These are phyloP conservation scores for Picochlorum sp. DNA, from an alignment of 139 green algal genomes.

Conservation along the genomic window DNA sequence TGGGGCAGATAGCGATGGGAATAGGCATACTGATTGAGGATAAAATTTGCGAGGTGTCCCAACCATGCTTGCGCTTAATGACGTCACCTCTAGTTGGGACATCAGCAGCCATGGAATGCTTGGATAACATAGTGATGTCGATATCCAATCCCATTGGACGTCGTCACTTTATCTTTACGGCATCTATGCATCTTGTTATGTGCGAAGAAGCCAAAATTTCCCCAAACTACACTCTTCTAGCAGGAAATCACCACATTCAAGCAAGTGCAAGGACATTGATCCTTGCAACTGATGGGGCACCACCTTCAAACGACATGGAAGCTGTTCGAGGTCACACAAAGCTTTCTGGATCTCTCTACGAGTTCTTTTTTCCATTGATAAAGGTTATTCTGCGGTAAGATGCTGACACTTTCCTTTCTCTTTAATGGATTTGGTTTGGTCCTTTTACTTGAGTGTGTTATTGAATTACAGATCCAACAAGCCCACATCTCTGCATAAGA, in stretches of 20 bases:
- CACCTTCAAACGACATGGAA: not conserved
- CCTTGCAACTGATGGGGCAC: constrained; percentile 3
- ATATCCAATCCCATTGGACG: constrained; percentile 42
- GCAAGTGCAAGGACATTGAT: constrained; percentile 37
- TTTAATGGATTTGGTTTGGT: not conserved
- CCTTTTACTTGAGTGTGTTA: no score
- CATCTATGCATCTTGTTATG: constrained; percentile 45
- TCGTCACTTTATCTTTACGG: constrained; percentile 28
- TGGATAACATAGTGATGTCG: constrained; percentile 39
- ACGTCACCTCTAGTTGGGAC: constrained; percentile 48
- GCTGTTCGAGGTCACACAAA: constrained; percentile 7
- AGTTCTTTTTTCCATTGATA: constrained; percentile 68
- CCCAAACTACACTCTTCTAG: constrained; percentile 26
- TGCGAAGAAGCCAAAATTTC: constrained; percentile 8
- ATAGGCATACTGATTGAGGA: constrained; percentile 27
- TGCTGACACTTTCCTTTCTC: not conserved
- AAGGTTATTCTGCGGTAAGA: constrained; percentile 18
- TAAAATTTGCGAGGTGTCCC: constrained; percentile 40
- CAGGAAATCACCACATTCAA: constrained; percentile 10
- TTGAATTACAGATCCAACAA: constrained; percentile 35
- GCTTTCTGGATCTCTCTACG: constrained; percentile 47
- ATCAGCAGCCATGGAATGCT: constrained; percentile 43
- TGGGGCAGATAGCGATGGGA: constrained; percentile 34
- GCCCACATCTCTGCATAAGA: constrained; percentile 64
- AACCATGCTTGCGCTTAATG: constrained; percentile 56